Conservation (phyloP, 371 early-diverging fungal species). For the Haplosporangium sp. region DNA sequence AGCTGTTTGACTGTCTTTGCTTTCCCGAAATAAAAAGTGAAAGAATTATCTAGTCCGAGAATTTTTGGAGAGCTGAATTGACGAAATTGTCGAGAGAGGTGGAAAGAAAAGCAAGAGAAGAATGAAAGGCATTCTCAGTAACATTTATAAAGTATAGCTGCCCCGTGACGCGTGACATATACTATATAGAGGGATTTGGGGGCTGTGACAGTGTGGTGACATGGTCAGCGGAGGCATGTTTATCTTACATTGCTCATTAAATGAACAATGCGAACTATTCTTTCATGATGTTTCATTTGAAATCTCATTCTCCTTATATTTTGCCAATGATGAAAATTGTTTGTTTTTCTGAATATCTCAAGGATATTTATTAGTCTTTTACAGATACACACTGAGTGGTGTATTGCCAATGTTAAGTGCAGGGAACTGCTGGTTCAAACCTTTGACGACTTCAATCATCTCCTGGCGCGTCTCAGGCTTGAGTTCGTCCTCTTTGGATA, state of each 20-base stretch:
- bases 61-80: not conserved
- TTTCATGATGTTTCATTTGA: too few species aligned
- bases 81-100: not conserved
- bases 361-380: slow-evolving; percentile 1
- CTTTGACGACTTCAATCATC: slow-evolving; percentile 67
- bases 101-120: not conserved
- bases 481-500: slow-evolving; percentile 66
- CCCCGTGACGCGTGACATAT: slow-evolving; percentile 5
- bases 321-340: not conserved
- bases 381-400: slow-evolving; percentile 29
- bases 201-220: not conserved
- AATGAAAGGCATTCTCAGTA: not conserved
- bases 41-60: not conserved
- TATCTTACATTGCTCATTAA: not conserved
- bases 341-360: too few species aligned
- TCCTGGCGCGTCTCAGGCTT: slow-evolving; percentile 64
- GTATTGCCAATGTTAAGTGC: slow-evolving; percentile 40
- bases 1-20: not conserved
- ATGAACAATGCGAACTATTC: too few species aligned
- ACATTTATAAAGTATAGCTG: not conserved
- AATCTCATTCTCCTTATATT: not conserved
- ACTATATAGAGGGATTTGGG: too few species aligned
- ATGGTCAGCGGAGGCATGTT: not conserved
- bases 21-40: not conserved
- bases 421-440: slow-evolving; percentile 45